phyloP scores from a whole-genome alignment of 345 rosid species.

The Geranium rotundifolium region DNA sequence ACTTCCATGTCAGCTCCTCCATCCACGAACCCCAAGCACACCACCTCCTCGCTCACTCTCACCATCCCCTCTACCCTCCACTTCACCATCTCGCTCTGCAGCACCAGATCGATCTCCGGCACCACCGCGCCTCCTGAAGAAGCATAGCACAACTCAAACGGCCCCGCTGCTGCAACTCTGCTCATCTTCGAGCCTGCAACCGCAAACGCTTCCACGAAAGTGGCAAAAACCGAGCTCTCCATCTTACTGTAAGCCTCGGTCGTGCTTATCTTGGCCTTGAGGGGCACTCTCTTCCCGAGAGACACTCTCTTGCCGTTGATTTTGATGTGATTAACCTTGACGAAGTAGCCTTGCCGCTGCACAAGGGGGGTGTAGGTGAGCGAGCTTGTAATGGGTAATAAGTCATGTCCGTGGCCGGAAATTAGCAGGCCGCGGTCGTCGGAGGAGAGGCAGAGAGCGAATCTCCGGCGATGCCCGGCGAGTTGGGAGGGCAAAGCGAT shows the following conservation, averaged over 20 bases:
- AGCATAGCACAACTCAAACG: slow-evolving; percentile 43
- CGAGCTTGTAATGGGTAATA: slow-evolving; percentile 27
- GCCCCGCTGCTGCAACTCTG: slow-evolving; percentile 31
- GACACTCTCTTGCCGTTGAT: slow-evolving; percentile 32
- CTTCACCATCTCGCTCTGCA: slow-evolving; percentile 89
- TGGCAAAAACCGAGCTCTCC: slow-evolving; percentile 43
- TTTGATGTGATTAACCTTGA: slow-evolving; percentile 44
- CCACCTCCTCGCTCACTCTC: slow-evolving; percentile 28
- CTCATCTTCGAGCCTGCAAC: slow-evolving; percentile 23
- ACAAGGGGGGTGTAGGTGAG: slow-evolving; percentile 46
- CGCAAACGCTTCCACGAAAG: slow-evolving; percentile 28
- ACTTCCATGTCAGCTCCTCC: slow-evolving; percentile 34
- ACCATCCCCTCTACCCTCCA: slow-evolving; percentile 70
- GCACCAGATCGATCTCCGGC: slow-evolving; percentile 51
- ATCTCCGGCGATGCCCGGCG: slow-evolving; percentile 27
- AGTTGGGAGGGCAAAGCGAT: slow-evolving; percentile 50
- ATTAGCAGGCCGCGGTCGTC: slow-evolving; percentile 31
- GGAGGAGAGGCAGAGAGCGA: slow-evolving; percentile 40
- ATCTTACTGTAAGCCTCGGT: slow-evolving; percentile 50
- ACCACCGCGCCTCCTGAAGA: slow-evolving; percentile 6
- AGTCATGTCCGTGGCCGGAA: slow-evolving; percentile 20
- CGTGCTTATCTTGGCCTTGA: slow-evolving; percentile 43
- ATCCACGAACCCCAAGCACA: slow-evolving; percentile 63
- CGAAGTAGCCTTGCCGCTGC: slow-evolving; percentile 23
- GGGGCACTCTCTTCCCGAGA: slow-evolving; percentile 16